A percentile compares a stretch with the other conserved stretches of the same genome.
These are phyloP conservation scores for Gynandropsis gynandra DNA, from an alignment of 345 rosid genomes.

Conservation along the genomic window DNA sequence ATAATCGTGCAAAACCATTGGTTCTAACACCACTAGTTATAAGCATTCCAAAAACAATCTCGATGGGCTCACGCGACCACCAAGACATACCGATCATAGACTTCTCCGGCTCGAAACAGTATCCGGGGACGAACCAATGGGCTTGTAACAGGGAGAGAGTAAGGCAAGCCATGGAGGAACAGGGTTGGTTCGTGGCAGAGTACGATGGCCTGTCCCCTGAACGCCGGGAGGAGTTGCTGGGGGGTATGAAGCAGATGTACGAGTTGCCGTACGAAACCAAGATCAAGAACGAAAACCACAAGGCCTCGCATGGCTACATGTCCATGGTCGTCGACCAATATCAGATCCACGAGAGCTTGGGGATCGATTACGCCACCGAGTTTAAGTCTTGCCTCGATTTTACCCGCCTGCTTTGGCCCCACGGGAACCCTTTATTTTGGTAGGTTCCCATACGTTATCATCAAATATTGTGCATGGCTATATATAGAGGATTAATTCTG, in stretches of 20 bases:
- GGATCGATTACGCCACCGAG: conserved; percentile 48
- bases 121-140: conserved; percentile 47
- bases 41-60: no score
- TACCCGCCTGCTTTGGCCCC: conserved; percentile 63
- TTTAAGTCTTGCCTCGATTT: conserved; percentile 35
- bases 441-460: conserved; percentile 18
- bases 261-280: conserved; percentile 51
- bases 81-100: conserved; percentile 25
- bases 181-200: conserved; percentile 50
- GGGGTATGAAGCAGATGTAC: conserved; percentile 42
- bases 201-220: conserved; percentile 29
- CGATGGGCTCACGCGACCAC: conserved; percentile 19
- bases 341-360: conserved; percentile 71
- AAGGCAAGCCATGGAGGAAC: conserved; percentile 51
- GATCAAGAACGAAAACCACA: conserved; percentile 50
- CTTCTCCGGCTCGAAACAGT: conserved; percentile 22
- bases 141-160: conserved; percentile 29
- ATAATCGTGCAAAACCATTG: no score
- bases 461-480: no score
- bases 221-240: conserved; percentile 29
- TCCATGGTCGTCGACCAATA: conserved; percentile 48
- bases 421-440: conserved; percentile 53
- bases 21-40: no score
- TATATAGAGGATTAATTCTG: no score
- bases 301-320: conserved; percentile 54